Base-by-base conservation (phyloP, 2,329 filamentous ascomycete genomes). In the Paecilomyces sp. region DNA sequence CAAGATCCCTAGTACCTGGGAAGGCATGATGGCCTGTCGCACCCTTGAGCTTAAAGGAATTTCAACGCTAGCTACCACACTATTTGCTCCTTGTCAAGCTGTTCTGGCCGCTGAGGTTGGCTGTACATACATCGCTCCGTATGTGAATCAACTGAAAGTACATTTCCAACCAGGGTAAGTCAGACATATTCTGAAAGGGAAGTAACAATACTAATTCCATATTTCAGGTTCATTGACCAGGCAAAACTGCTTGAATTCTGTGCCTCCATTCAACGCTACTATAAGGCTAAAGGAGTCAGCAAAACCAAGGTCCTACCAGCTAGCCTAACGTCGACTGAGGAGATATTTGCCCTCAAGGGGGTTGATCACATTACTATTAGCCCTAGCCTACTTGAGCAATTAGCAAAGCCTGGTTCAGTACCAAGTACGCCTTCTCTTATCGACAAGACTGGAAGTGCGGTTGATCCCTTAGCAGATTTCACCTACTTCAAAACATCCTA, bases 71-170 rank as follows among this genome's bases (percentile, higher is more conserved):
- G 84, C 83, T 0, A 88, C 86, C 0, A 86, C 84, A 1, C 74
- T 89, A 55, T 88, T 88, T 65, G 83, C 81, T 52, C 78, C 87
- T 65, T 77, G 83, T 50, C 86, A 88, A 67, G 85, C 84, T 0
- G 76, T 77, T 1, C 73, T 87, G 1, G 85, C 86, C 0, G 81
- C 78, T 0, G 80, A 85, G 56, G 82, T 79, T 0, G 77, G 79
- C 3, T 88, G 85, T 64, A 80, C 80, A 0, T 88, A 87, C 65
- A 83, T 88, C 52, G 84, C 85, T 0, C 86, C 86, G 0, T 80
- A 87, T 62, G 83, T 88, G 31, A 87, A 88, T 66, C 85, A 88
- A 63, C 73, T 88, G 50, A 82, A 81, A 63, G 85, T 86, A 4
- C 85, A 88, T 65, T 84, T 87, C 59, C 81, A 84, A 52, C 57